Conservation (phyloP, 441 rosid genomes). For the Erysimum cheiri region DNA sequence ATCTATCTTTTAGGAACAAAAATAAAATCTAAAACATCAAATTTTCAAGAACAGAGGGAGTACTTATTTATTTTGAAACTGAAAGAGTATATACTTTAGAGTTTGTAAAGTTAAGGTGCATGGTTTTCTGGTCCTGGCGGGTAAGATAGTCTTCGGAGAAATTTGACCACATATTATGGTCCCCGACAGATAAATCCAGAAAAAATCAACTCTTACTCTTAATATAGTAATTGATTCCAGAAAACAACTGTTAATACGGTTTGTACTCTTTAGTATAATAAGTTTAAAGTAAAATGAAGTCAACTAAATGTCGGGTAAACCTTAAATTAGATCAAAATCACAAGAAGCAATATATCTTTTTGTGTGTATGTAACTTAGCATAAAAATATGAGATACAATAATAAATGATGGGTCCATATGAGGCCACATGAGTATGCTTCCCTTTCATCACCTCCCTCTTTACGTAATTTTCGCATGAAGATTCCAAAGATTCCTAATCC, state of each 20-base stretch:
- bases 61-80: too few species aligned
- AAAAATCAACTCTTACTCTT: neutral
- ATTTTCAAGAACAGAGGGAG: too few species aligned
- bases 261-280: slow-evolving; percentile 20
- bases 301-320: slow-evolving; percentile 5
- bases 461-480: slow-evolving; percentile 29
- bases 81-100: too few species aligned
- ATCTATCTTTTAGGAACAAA: too few species aligned
- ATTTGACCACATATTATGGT: slow-evolving; percentile 1
- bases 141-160: slow-evolving; percentile 1
- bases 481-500: slow-evolving; percentile 25
- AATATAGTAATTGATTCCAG: slow-evolving; percentile 19
- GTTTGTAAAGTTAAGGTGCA: neutral
- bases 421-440: slow-evolving; percentile 19
- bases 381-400: slow-evolving; percentile 21
- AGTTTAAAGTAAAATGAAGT: slow-evolving; percentile 13
- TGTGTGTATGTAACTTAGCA: slow-evolving; percentile 23
- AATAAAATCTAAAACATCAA: too few species aligned
- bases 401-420: slow-evolving; percentile 14
- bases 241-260: slow-evolving; percentile 20
- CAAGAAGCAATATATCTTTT: slow-evolving; percentile 26
- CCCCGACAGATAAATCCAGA: slow-evolving; percentile 7
- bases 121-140: slow-evolving; percentile 1
- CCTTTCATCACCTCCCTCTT: slow-evolving; percentile 22
- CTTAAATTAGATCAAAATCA: neutral